A percentile compares a stretch with the other conserved stretches of the same genome.
Evolutionary conservation across 192 early-diverging fungal species (phyloP).

Genomic region (Coemansia sp.): DNA sequence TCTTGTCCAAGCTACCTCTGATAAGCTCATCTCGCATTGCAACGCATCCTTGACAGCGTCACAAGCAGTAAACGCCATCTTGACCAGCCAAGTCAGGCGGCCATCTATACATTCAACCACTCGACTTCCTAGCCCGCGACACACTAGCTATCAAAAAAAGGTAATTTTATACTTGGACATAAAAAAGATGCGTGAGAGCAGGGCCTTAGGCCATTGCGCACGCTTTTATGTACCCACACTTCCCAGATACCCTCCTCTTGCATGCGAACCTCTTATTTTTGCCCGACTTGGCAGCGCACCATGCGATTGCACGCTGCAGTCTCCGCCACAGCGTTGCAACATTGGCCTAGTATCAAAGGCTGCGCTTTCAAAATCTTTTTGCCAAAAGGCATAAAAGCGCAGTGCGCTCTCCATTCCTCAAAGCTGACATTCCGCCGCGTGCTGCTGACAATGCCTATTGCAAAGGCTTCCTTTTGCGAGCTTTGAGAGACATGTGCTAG

Average conservation of each 20-base stretch:
- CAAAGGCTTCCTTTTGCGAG: background rate
- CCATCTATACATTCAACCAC: background rate
- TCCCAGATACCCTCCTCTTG: background rate
- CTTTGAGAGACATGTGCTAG: background rate
- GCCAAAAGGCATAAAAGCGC: background rate
- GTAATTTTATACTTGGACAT: background rate
- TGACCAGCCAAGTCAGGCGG: background rate
- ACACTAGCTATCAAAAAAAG: background rate
- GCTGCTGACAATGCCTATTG: background rate
- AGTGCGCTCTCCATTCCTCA: too few species aligned
- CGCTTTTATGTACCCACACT: background rate
- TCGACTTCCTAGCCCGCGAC: background rate
- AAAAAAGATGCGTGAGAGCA: too few species aligned
- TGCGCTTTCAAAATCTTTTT: background rate
- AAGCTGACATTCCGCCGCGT: background rate
- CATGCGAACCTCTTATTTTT: background rate
- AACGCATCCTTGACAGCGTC: background rate
- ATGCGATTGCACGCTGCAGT: background rate
- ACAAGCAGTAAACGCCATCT: slow-evolving; percentile 2
- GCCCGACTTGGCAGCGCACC: background rate
- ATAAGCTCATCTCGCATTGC: background rate
- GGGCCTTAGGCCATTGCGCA: background rate
- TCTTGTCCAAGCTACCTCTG: background rate
- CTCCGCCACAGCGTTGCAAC: background rate
- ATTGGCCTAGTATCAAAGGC: background rate